These are phyloP conservation scores for Prunus mongolica DNA, from an alignment of 306 rosid genomes.

Conservation along the genomic window DNA sequence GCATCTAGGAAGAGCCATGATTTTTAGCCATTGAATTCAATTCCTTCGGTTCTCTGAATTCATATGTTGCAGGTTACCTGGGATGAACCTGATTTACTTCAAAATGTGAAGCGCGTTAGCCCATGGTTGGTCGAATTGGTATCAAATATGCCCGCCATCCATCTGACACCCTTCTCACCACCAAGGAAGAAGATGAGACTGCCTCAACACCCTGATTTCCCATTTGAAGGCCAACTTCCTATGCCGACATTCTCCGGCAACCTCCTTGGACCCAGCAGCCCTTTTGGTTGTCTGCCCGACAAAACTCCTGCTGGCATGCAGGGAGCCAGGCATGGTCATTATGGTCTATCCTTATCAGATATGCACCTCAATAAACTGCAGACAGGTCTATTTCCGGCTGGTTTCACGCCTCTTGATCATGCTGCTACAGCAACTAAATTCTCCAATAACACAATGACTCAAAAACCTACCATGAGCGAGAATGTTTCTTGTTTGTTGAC, in stretches of 20 bases:
- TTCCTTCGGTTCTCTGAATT: conserved; percentile 22
- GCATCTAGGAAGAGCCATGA: neutral
- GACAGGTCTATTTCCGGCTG: conserved; percentile 50
- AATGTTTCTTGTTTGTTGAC: conserved; percentile 62
- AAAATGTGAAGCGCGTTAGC: conserved; percentile 83
- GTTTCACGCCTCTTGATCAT: conserved; percentile 46
- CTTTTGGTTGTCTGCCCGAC: conserved; percentile 63
- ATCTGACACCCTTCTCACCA: conserved; percentile 74
- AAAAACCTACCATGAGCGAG: conserved; percentile 57
- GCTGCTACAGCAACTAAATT: conserved; percentile 39
- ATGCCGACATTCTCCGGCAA: conserved; percentile 52
- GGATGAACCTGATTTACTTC: conserved; percentile 94
- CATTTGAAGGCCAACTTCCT: conserved; percentile 54
- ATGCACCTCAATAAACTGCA: conserved; percentile 68
- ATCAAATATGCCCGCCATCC: conserved; percentile 65
- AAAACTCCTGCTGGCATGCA: conserved; percentile 99
- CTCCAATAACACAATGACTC: conserved; percentile 32
- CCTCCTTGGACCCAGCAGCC: conserved; percentile 55
- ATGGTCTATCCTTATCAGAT: conserved; percentile 64
- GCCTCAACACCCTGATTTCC: conserved; percentile 63
- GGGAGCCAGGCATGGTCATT: conserved; percentile 99
- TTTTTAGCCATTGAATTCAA: neutral
- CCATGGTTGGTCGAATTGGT: conserved; percentile 94
- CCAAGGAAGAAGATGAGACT: conserved; percentile 76
- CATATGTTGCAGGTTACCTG: conserved; percentile 65